Evolutionary conservation across 2,329 filamentous ascomycete species (phyloP).

Genomic region (Berkeleyomyces rouxiae): DNA sequence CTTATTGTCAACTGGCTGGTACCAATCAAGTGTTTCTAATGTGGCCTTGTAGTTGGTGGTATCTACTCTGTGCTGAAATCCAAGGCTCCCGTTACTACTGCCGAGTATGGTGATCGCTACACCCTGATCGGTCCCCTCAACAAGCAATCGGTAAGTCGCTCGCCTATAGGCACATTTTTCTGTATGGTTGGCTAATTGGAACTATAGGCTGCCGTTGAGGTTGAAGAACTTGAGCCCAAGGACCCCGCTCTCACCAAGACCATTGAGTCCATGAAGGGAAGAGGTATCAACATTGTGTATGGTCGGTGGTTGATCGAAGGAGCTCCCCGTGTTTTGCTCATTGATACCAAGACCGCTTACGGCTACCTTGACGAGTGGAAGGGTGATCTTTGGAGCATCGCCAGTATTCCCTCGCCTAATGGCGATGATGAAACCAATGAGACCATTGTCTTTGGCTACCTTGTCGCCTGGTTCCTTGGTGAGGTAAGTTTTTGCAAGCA

Average conservation of each 20-base stretch:
- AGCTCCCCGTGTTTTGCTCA: slow-evolving; percentile 79
- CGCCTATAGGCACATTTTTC: not conserved
- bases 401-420: slow-evolving; percentile 84
- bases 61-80: slow-evolving; percentile 99
- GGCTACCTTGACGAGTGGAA: slow-evolving; percentile 92
- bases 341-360: slow-evolving; percentile 90
- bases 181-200: not conserved
- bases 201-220: slow-evolving; percentile 78
- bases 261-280: slow-evolving; percentile 82
- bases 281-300: slow-evolving; percentile 79
- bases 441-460: slow-evolving; percentile 90
- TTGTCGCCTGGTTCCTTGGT: slow-evolving; percentile 95
- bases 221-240: slow-evolving; percentile 78
- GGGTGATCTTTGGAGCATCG: slow-evolving; percentile 79
- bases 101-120: slow-evolving; percentile 96
- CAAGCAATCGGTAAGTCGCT: slow-evolving; percentile 56
- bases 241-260: slow-evolving; percentile 64
- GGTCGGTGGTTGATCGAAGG: slow-evolving; percentile 96
- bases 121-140: slow-evolving; percentile 91
- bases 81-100: slow-evolving; percentile 91
- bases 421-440: slow-evolving; percentile 93
- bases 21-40: slow-evolving; percentile 1
- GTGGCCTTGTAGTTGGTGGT: slow-evolving; percentile 55
- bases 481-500: slow-evolving; percentile 44
- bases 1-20: not conserved